Conservation (phyloP, 108 stramenopile genomes). For the Heterococcus sp. region DNA sequence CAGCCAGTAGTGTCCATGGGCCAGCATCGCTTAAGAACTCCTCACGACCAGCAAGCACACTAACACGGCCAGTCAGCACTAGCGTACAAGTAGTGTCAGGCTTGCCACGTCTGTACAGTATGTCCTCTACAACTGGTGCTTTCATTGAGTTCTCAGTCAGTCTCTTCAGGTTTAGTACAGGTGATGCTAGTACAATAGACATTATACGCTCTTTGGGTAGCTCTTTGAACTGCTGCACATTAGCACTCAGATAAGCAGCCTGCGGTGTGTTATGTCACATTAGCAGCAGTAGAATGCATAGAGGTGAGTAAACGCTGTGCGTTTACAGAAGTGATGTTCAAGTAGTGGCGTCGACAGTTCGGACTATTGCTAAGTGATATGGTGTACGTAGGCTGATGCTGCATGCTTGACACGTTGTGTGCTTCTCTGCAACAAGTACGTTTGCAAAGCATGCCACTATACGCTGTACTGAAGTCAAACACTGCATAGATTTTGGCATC, state of each 20-base stretch:
- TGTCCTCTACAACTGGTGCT: not conserved
- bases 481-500: no score
- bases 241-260: conserved; percentile 24
- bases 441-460: no score
- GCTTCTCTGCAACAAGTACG: no score
- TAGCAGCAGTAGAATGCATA: no score
- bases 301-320: no score
- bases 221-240: conserved; percentile 22
- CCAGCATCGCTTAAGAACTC: not conserved
- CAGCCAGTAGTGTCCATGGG: not conserved
- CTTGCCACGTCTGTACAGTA: not conserved
- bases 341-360: no score
- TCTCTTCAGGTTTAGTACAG: conserved; percentile 16
- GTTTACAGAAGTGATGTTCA: no score
- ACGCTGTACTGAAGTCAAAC: no score
- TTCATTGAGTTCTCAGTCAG: not conserved
- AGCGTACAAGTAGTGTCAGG: conserved; percentile 19
- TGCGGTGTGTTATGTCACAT: no score
- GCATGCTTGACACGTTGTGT: no score
- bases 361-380: no score
- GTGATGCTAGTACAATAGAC: conserved; percentile 10
- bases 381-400: no score
- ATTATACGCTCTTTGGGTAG: conserved; percentile 3
- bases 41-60: conserved; percentile 5
- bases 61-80: conserved; percentile 17